These are phyloP conservation scores for Xylariaceae sp. DNA, from an alignment of 2,329 filamentous ascomycete species.

Conservation along the genomic window DNA sequence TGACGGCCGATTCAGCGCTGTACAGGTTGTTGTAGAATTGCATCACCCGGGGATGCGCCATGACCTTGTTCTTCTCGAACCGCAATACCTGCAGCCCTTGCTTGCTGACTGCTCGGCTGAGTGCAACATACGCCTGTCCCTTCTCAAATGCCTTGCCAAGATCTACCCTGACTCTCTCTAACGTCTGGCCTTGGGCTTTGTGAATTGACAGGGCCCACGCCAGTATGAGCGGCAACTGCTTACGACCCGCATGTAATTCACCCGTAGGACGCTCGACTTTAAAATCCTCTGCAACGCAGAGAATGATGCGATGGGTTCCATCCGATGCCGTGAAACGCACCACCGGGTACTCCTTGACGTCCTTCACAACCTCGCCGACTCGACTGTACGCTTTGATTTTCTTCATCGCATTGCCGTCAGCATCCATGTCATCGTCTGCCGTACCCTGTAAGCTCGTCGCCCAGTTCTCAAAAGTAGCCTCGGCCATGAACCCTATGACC, in stretches of 20 bases:
- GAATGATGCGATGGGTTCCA: slow-evolving; percentile 68
- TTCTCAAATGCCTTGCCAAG: slow-evolving; percentile 92
- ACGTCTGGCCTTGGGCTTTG: slow-evolving; percentile 93
- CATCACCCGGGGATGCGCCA: slow-evolving; percentile 85
- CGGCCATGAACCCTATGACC: slow-evolving; percentile 70
- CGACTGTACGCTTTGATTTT: too few relatives aligned
- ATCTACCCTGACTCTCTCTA: slow-evolving; percentile 92
- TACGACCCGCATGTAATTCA: slow-evolving; percentile 83
- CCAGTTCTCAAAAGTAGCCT: slow-evolving; percentile 38
- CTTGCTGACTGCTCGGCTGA: slow-evolving; percentile 87
- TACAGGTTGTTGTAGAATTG: slow-evolving; percentile 81
- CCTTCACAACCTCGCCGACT: slow-evolving; percentile 37
- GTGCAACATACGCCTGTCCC: slow-evolving; percentile 93
- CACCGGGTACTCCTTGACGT: slow-evolving; percentile 66
- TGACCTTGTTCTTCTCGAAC: slow-evolving; percentile 87
- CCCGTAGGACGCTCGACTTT: slow-evolving; percentile 96
- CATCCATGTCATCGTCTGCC: slow-evolving; percentile 41
- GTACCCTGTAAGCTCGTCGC: slow-evolving; percentile 32
- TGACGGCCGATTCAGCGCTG: slow-evolving; percentile 57
- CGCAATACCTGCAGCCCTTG: slow-evolving; percentile 80
- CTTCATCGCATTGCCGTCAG: slow-evolving; percentile 40
- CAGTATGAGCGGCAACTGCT: slow-evolving; percentile 80
- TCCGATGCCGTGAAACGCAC: slow-evolving; percentile 80
- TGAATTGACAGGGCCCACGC: slow-evolving; percentile 98
- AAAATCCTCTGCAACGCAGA: slow-evolving; percentile 87